These are phyloP conservation scores for Pyrus hybrid DNA, from an alignment of 331 rosid species.

Conservation along the genomic window DNA sequence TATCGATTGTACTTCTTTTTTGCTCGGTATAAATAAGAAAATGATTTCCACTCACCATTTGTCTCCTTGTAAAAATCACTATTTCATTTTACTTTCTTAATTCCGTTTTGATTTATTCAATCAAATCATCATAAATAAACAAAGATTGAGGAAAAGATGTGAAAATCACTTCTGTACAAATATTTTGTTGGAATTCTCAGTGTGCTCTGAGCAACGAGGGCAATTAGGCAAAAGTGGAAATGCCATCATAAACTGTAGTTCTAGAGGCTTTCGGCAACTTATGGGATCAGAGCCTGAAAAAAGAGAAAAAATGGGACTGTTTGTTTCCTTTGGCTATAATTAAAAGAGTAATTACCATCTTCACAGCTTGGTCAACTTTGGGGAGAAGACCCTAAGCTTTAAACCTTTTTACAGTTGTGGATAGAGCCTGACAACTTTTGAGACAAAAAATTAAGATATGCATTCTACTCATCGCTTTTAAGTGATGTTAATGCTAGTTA, in stretches of 20 bases:
- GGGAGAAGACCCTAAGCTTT: not conserved
- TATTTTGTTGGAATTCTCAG: no score
- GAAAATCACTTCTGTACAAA: no score
- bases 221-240: not conserved
- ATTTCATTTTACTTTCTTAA: no score
- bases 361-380: slow-evolving; percentile 12
- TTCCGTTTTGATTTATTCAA: no score
- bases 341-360: not conserved
- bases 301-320: not conserved
- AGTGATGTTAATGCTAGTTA: no score
- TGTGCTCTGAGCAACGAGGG: not conserved
- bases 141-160: no score
- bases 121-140: no score
- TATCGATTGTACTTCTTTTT: not conserved
- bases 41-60: no score
- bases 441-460: not conserved
- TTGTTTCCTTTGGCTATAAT: not conserved
- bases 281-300: not conserved
- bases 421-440: slow-evolving; percentile 6
- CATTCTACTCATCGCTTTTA: fast-evolving
- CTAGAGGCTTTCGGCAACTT: not conserved
- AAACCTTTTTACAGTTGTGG: not conserved
- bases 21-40: not conserved
- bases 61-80: no score
- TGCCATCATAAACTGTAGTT: not conserved